Conservation (phyloP, 2,329 filamentous ascomycete genomes). For the Huntiella decipiens region DNA sequence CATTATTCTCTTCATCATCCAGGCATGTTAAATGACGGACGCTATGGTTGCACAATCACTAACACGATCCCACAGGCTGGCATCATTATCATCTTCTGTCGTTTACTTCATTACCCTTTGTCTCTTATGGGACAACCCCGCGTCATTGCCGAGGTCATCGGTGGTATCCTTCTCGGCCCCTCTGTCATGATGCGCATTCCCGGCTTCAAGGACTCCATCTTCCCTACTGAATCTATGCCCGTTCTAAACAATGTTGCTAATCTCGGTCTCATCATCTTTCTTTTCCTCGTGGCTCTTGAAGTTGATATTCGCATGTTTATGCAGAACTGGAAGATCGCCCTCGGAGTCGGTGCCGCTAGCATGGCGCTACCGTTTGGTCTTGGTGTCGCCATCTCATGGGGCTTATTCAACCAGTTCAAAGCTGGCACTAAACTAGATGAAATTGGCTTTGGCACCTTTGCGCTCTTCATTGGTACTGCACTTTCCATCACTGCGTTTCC, state of each 20-base stretch:
- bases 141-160: slow-evolving; percentile 70
- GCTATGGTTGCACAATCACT: slow-evolving; percentile 4
- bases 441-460: slow-evolving; percentile 35
- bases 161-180: slow-evolving; percentile 69
- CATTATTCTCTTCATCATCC: slow-evolving; percentile 58
- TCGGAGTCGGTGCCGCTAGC: slow-evolving; percentile 58
- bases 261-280: slow-evolving; percentile 62
- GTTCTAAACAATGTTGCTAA: slow-evolving; percentile 36
- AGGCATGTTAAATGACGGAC: slow-evolving; percentile 23
- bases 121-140: slow-evolving; percentile 60
- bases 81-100: slow-evolving; percentile 31
- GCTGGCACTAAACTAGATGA: slow-evolving; percentile 21
- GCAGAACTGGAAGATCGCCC: slow-evolving; percentile 62
- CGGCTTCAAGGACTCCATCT: slow-evolving; percentile 57
- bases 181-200: slow-evolving; percentile 78
- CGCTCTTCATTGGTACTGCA: slow-evolving; percentile 72
- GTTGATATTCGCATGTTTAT: slow-evolving; percentile 62
- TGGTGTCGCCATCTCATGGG: slow-evolving; percentile 63
- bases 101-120: slow-evolving; percentile 50
- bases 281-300: slow-evolving; percentile 77
- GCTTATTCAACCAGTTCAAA: slow-evolving; percentile 57
- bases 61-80: slow-evolving; percentile 16
- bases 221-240: slow-evolving; percentile 56
- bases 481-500: slow-evolving; percentile 85
- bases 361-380: slow-evolving; percentile 71